Base-by-base conservation (phyloP, 2,329 filamentous ascomycete species). In the Geosmithia putterillii region DNA sequence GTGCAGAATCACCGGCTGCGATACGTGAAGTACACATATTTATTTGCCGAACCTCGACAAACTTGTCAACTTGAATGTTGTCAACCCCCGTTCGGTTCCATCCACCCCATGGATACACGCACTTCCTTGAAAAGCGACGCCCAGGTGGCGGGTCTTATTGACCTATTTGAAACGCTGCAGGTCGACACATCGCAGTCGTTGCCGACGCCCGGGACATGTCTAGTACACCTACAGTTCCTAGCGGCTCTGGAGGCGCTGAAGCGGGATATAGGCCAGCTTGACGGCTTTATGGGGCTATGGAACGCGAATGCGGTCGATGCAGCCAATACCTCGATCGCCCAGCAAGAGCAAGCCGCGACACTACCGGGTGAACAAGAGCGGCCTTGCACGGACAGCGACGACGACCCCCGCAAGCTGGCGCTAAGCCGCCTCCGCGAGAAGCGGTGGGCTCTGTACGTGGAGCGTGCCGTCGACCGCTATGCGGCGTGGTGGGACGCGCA, bases 141-240 rank as follows among this genome's bases (percentile, higher is more conserved):
- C 23, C 23, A 25, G 23, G 23, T 10, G 23, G 23, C 23, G 23
- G 23, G 7, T 25, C 23, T 25, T 25, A 10, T 10, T 10, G 10
- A 25, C 23, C 6, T 25, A 10, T 25, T 25, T 25, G 23, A 25
- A 6, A 25, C 7, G 23, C 23, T 25, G 23, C 23, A 25, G 7
- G 10, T 25, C 23, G 23, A 10, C 23, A 25, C 23, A 25, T 25
- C 23, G 7, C 23, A 25, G 23, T 6, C 23, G 7, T 25, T 25
- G 23, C 38, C 38, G 15, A 40, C 19, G n/a, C n/a, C 46, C 20
- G 70, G 79, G 46, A 70, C 77, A 37, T 86, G 81, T 49, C 71
- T 86, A 19, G 81, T 76, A 1, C 86, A 92, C 56, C 69, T 90
- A 22, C 86, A 86, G 56, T 66, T 90, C 1, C 67, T 90, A 1